These are phyloP conservation scores for Cucurbitaria berberidis DNA, from an alignment of 2,329 filamentous ascomycete genomes.

Conservation along the genomic window DNA sequence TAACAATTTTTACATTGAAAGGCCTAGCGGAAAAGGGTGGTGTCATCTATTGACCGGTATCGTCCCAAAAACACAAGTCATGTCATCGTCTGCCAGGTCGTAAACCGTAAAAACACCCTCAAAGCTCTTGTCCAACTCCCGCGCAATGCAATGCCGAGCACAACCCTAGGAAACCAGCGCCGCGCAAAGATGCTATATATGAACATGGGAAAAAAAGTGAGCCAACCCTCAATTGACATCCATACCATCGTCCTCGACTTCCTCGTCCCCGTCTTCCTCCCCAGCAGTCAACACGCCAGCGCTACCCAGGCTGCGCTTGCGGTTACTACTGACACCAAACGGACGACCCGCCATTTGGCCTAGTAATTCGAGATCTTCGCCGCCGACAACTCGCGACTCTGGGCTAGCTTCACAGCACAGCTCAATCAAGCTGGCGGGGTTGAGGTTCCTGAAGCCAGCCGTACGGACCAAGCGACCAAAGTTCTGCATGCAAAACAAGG, in stretches of 20 bases:
- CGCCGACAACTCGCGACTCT: constrained; percentile 88
- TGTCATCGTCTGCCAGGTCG: not conserved
- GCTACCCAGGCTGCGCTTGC: constrained; percentile 52
- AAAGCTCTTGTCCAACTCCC: constrained; percentile 1
- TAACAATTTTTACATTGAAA: too few species aligned
- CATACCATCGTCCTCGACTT: constrained; percentile 53
- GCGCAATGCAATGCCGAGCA: constrained; percentile 8
- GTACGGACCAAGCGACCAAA: constrained; percentile 96
- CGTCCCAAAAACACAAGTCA: not conserved
- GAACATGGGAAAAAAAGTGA: not conserved
- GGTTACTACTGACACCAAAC: constrained; percentile 44
- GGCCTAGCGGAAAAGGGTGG: not conserved
- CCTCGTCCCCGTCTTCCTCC: constrained; percentile 52
- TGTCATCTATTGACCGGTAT: constrained; percentile 2
- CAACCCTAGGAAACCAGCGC: constrained; percentile 14
- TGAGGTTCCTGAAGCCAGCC: constrained; percentile 81
- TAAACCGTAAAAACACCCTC: not conserved
- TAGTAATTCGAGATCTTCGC: constrained; percentile 76
- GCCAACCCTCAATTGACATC: constrained; percentile 47
- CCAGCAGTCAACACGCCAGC: constrained; percentile 48
- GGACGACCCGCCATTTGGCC: constrained; percentile 56
- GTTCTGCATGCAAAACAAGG: constrained; percentile 86
- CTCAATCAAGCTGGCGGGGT: constrained; percentile 80
- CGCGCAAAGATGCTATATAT: constrained; percentile 23
- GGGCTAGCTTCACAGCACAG: constrained; percentile 92